Conservation (phyloP, 106 monocot genomes). For the Alisma plantagoaquatica region DNA sequence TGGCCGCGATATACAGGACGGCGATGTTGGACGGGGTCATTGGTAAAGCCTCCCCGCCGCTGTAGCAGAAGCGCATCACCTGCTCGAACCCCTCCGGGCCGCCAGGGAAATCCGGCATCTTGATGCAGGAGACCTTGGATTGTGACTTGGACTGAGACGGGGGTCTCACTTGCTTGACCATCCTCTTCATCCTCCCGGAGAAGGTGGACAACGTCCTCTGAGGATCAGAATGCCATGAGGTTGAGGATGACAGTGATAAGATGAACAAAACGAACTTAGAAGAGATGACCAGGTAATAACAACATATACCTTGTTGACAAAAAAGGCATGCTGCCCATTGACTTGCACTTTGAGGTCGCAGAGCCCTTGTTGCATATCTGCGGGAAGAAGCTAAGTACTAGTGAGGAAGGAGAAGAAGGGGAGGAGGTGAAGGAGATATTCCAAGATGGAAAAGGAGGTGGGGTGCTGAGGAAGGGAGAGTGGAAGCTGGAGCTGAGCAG, state of each 20-base stretch:
- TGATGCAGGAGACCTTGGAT: constrained; percentile 10
- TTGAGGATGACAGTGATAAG: no score
- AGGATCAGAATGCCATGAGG: neutral
- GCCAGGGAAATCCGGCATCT: constrained; percentile 54
- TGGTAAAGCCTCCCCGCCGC: constrained; percentile 34
- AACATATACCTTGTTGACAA: constrained; percentile 35
- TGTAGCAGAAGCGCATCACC: constrained; percentile 54
- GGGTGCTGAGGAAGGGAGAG: constrained; percentile 10
- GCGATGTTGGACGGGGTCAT: constrained; percentile 36
- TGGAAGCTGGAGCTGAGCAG: constrained; percentile 2
- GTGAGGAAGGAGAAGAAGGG: neutral
- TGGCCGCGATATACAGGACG: constrained; percentile 38
- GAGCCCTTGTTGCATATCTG: constrained; percentile 37
- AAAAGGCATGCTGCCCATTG: constrained; percentile 55
- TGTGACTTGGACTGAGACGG: constrained; percentile 2
- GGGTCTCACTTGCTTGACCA: constrained; percentile 37
- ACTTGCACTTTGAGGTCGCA: constrained; percentile 53
- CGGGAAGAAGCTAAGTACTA: neutral
- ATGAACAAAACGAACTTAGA: neutral
- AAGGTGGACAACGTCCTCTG: constrained; percentile 39
- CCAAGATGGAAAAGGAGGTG: constrained; percentile 5
- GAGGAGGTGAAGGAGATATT: constrained; percentile 4
- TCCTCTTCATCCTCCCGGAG: constrained; percentile 46
- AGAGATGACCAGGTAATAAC: no score
- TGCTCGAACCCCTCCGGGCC: constrained; percentile 55